Evolutionary conservation across 345 rosid species (phyloP).

Genomic region (Anacardium occidentale): DNA sequence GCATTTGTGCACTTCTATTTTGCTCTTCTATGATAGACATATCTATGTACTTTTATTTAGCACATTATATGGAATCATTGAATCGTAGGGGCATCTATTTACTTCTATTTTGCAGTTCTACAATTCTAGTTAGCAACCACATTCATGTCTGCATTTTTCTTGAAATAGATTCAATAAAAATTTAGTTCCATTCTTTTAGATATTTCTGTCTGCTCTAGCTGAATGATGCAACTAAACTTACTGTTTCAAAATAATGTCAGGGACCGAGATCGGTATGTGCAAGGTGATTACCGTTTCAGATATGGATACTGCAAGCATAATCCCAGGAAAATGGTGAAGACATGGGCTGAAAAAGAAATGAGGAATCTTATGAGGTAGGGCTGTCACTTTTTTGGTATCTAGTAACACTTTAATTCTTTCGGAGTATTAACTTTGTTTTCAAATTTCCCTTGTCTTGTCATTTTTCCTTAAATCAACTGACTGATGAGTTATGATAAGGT

Average conservation of each 20-base stretch:
- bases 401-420: not conserved
- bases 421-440: too few species aligned
- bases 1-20: not conserved
- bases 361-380: slow-evolving; percentile 86
- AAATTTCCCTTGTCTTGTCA: not conserved
- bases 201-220: not conserved
- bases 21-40: not conserved
- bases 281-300: slow-evolving; percentile 96
- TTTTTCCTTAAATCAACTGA: slow-evolving; percentile 1
- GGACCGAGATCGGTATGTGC: slow-evolving; percentile 95
- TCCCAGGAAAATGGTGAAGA: slow-evolving; percentile 96
- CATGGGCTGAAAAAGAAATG: slow-evolving; percentile 98
- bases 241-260: slow-evolving; percentile 35
- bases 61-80: too few species aligned
- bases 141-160: not conserved
- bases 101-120: not conserved
- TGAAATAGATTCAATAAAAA: not conserved
- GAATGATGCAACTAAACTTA: slow-evolving; percentile 4
- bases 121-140: not conserved
- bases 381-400: not conserved
- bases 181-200: not conserved
- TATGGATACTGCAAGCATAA: slow-evolving; percentile 91
- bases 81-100: not conserved
- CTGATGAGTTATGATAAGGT: not conserved
- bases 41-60: not conserved